phyloP scores from a whole-genome alignment of 768 basidiomycete genomes.

The Naganishia vishniacii region DNA sequence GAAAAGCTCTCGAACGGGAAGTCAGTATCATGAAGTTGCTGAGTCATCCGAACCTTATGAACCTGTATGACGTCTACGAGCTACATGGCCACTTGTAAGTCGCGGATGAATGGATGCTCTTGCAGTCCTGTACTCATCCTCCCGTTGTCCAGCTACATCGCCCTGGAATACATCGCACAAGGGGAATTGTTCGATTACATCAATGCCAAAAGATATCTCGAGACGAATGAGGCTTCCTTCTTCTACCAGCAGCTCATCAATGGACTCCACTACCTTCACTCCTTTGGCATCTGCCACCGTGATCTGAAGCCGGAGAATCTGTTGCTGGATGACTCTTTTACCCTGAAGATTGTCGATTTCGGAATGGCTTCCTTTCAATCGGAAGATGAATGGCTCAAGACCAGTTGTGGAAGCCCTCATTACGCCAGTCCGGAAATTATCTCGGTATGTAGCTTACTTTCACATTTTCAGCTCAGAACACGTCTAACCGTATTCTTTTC shows the following conservation, averaged over 20 bases:
- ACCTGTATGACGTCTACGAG: slow-evolving; percentile 92
- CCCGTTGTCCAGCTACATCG: slow-evolving; percentile 57
- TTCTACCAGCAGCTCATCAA: slow-evolving; percentile 95
- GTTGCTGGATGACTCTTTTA: slow-evolving; percentile 61
- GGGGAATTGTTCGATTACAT: slow-evolving; percentile 96
- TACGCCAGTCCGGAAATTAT: slow-evolving; percentile 97
- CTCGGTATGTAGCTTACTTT: slow-evolving; percentile 50
- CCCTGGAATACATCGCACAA: slow-evolving; percentile 90
- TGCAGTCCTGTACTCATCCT: neutral
- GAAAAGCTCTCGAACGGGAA: slow-evolving; percentile 81
- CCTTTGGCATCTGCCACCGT: slow-evolving; percentile 94
- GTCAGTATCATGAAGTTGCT: slow-evolving; percentile 99
- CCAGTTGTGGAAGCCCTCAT: slow-evolving; percentile 92
- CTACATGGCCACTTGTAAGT: slow-evolving; percentile 71
- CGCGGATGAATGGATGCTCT: neutral
- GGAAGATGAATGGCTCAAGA: slow-evolving; percentile 76
- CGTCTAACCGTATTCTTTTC: neutral
- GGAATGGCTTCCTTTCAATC: slow-evolving; percentile 83
- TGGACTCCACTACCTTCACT: slow-evolving; percentile 92
- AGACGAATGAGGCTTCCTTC: slow-evolving; percentile 71
- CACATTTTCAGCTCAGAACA: neutral
- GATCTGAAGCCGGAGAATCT: slow-evolving; percentile 98
- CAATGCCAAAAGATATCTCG: slow-evolving; percentile 77
- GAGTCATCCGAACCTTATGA: slow-evolving; percentile 94
- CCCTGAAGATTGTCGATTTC: slow-evolving; percentile 96